Base-by-base conservation (phyloP, 2,329 filamentous ascomycete species). In the Penicillium frequentans region DNA sequence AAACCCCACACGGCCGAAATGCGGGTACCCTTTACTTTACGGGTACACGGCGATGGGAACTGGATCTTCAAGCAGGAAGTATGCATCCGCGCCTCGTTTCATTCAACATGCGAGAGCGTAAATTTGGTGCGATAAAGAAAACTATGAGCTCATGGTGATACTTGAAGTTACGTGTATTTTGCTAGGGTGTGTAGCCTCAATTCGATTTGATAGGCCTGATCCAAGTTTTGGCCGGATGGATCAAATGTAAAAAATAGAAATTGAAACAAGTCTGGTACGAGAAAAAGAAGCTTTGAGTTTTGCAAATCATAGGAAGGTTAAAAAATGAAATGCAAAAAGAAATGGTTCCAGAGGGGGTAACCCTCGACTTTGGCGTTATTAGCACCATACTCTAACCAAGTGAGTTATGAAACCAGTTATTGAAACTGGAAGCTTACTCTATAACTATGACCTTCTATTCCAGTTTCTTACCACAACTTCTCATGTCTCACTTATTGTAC, bases 301-400 rank as follows among this genome's bases (percentile, higher is more conserved):
- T 19, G 8, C 35, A 39, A 39, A 19, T 13, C 29, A 13, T 4
- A 39, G 19, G 35, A 5, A 39, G 5, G 5, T 33, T 11, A 39
- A 39, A 39, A 37, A 11, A 39, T 3, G 19, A 39, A 10, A 10
- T 3, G 8, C 35, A 39, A 19, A 37, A 37, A 39, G 16, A 39
- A 19, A 19, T 39, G 35, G 35, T 39, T 19, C n/a, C n/a, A 39
- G 35, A 37, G 35, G 35, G 35, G 35, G n/a, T n/a, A 37, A 39
- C 8, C 35, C 35, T 39, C 35, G 35, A 39, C 35, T 39, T 39
- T 39, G 35, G 35, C n/a, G 35, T 19, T 39, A 39, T 39, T 39
- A 39, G 35, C 35, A 39, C 35, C 35, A 39, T n/a, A 39, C 35
- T 37, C 35, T 39, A 39, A 39, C 35, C 35, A 39, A 39, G n/a